phyloP scores from a whole-genome alignment of 2,329 filamentous ascomycete species.

The Verticillium albo-atrum region DNA sequence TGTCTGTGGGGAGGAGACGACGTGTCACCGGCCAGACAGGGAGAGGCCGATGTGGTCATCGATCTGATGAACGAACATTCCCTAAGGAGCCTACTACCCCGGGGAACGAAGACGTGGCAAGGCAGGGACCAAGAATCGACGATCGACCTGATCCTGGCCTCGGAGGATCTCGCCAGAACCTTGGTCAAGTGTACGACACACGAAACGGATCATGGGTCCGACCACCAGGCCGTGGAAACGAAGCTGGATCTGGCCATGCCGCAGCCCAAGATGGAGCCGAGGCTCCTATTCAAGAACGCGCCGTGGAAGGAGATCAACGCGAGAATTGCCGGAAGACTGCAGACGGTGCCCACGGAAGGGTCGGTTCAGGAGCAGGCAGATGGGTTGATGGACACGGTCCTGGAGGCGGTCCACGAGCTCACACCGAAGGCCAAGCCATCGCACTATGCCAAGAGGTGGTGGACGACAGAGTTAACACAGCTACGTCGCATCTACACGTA shows the following conservation, averaged over 20 bases:
- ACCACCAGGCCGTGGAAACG: constrained; percentile 23
- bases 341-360: not conserved
- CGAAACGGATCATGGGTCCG: constrained; percentile 19
- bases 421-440: constrained; percentile 17
- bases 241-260: constrained; percentile 18
- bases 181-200: constrained; percentile 11
- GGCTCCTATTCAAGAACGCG: constrained; percentile 20
- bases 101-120: constrained; percentile 31
- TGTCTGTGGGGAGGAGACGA: constrained; percentile 15
- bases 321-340: constrained; percentile 3
- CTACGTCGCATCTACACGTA: constrained; percentile 20
- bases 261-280: constrained; percentile 5
- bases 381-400: not conserved
- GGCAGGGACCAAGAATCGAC: constrained; percentile 14
- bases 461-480: constrained; percentile 20
- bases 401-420: constrained; percentile 6
- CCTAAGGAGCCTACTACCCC: constrained; percentile 26
- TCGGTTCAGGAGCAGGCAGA: not conserved
- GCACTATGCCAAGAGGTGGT: constrained; percentile 23
- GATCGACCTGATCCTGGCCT: constrained; percentile 19
- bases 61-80: constrained; percentile 26
- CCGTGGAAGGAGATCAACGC: constrained; percentile 18
- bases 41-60: constrained; percentile 28
- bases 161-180: constrained; percentile 13
- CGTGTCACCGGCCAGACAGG: constrained; percentile 18